These are phyloP conservation scores for Leptographium galeiforme DNA, from an alignment of 2,329 filamentous ascomycete genomes.

Conservation along the genomic window DNA sequence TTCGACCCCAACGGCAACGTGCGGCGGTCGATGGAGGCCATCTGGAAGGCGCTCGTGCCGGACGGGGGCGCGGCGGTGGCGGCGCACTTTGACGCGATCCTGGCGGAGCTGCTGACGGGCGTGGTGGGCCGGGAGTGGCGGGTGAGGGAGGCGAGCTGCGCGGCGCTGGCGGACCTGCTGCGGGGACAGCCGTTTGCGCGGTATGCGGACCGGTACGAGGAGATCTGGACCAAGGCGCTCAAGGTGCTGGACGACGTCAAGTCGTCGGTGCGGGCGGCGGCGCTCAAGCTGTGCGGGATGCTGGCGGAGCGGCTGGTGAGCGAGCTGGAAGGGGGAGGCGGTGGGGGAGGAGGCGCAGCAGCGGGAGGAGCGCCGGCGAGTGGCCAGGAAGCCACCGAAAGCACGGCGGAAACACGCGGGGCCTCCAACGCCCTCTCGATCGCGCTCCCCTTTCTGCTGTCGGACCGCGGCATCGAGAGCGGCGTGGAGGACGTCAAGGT, in stretches of 20 bases:
- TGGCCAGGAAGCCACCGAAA: no score
- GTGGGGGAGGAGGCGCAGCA: constrained; percentile 27
- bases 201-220: constrained; percentile 73
- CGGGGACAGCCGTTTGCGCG: constrained; percentile 62
- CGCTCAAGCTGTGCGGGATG: constrained; percentile 67
- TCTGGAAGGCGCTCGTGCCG: constrained; percentile 93
- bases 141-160: constrained; percentile 81
- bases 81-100: constrained; percentile 73
- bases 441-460: constrained; percentile 76
- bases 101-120: constrained; percentile 73
- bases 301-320: constrained; percentile 77
- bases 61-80: constrained; percentile 67
- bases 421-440: no score
- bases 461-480: constrained; percentile 78
- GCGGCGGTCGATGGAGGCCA: constrained; percentile 89
- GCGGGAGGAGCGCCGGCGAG: not conserved
- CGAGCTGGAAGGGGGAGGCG: constrained; percentile 61
- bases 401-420: constrained; percentile 24
- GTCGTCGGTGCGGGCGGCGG: constrained; percentile 69
- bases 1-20: constrained; percentile 94
- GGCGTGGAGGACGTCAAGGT: constrained; percentile 74
- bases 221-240: constrained; percentile 76
- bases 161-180: constrained; percentile 76
- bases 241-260: constrained; percentile 96
- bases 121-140: constrained; percentile 89